phyloP scores from a whole-genome alignment of 2,329 filamentous ascomycete species.

The Knoxdaviesia proteae region DNA sequence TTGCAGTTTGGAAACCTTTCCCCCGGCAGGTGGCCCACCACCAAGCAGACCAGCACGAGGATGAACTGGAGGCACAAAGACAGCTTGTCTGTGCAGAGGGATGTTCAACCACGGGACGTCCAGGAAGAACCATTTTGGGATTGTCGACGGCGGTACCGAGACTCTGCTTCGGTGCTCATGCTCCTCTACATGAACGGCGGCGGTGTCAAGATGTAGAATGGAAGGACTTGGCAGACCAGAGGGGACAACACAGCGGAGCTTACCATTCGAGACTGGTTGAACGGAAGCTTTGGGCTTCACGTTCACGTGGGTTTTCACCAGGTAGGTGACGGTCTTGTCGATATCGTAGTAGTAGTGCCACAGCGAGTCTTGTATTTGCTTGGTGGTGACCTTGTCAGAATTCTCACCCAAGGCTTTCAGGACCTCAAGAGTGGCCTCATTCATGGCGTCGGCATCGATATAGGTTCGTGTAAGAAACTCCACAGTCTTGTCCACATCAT shows the following conservation, averaged over 20 bases:
- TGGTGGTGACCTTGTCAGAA: slow-evolving; percentile 30
- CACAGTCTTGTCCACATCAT: slow-evolving; percentile 61
- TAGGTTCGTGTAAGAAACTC: slow-evolving; percentile 46
- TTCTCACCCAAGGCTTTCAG: slow-evolving; percentile 40
- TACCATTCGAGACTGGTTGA: slow-evolving; percentile 22
- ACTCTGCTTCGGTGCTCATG: too few species aligned
- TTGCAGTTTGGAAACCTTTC: slow-evolving; percentile 73
- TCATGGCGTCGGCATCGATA: slow-evolving; percentile 25
- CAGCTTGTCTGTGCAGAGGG: slow-evolving; percentile 41
- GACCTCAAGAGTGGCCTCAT: slow-evolving; percentile 44
- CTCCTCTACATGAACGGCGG: too few species aligned
- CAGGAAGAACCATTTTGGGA: slow-evolving; percentile 38
- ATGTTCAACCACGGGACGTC: slow-evolving; percentile 74
- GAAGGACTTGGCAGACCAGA: too few species aligned
- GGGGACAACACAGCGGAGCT: slow-evolving; percentile 7
- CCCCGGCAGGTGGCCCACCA: slow-evolving; percentile 29
- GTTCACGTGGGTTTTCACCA: slow-evolving; percentile 43
- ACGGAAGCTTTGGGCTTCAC: slow-evolving; percentile 17
- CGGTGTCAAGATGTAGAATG: too few species aligned
- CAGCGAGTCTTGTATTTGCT: slow-evolving; percentile 68
- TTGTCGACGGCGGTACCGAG: too few species aligned
- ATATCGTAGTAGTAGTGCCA: slow-evolving; percentile 97
- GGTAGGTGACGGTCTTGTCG: slow-evolving; percentile 61
- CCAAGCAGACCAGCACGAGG: slow-evolving; percentile 54
- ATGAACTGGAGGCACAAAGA: slow-evolving; percentile 35